phyloP scores from a whole-genome alignment of 2,329 filamentous ascomycete genomes.

The Trichoderma atrobrunneum region DNA sequence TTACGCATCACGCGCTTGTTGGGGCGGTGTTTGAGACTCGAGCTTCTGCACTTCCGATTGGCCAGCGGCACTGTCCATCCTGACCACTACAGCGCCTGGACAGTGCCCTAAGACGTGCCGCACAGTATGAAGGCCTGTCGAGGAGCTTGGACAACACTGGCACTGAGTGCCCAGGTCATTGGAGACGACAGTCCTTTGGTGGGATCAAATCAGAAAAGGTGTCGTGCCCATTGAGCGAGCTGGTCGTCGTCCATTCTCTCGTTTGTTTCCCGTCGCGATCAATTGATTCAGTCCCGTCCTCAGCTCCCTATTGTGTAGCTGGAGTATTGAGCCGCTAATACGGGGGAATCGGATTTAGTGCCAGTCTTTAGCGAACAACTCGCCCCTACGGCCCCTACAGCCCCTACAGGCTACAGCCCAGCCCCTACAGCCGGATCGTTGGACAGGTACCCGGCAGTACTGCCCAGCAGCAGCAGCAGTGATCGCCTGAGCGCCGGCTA shows the following conservation, averaged over 20 bases:
- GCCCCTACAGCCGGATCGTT: conserved; percentile 4
- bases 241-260: not conserved
- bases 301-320: not conserved
- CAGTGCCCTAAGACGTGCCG: not conserved
- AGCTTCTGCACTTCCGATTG: conserved; percentile 12
- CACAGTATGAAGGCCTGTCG: not conserved
- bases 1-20: conserved; percentile 20
- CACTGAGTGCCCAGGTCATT: not conserved
- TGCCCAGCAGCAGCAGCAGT: not conserved
- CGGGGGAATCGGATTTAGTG: not conserved
- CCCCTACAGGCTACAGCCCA: conserved; percentile 4
- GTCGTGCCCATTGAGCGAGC: not conserved
- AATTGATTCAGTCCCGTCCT: not conserved
- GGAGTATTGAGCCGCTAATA: not conserved
- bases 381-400: not conserved
- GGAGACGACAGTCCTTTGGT: not conserved
- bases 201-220: not conserved
- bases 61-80: not conserved
- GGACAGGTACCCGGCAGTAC: conserved; percentile 1
- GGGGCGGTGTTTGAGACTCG: conserved; percentile 3
- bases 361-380: not conserved
- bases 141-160: not conserved
- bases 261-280: not conserved
- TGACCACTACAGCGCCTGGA: not conserved
- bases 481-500: not conserved